phyloP scores from a whole-genome alignment of 2,329 filamentous ascomycete species.

The Apiospora aurea region DNA sequence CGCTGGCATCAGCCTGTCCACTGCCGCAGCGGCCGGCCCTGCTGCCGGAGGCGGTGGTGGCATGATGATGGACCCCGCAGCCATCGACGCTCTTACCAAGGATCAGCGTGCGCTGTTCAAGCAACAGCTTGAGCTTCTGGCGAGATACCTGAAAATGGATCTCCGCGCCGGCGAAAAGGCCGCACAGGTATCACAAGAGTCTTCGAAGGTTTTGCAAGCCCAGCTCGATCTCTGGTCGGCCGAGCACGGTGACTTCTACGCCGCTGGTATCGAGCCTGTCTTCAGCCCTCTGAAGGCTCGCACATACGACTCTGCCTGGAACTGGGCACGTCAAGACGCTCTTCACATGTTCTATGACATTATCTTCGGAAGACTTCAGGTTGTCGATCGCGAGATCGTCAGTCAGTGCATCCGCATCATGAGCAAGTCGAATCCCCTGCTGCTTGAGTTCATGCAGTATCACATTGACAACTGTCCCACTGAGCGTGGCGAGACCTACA shows the following conservation, averaged over 20 bases:
- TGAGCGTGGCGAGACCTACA: slow-evolving; percentile 95
- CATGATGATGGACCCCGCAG: slow-evolving; percentile 99
- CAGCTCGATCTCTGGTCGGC: slow-evolving; percentile 94
- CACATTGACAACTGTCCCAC: slow-evolving; percentile 99
- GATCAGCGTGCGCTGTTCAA: slow-evolving; percentile 97
- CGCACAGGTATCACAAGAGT: slow-evolving; percentile 82
- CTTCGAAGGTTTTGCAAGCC: slow-evolving; percentile 85
- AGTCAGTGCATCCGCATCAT: slow-evolving; percentile 99
- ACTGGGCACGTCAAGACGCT: slow-evolving; percentile 97
- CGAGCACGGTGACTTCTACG: slow-evolving; percentile 97
- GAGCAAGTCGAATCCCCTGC: slow-evolving; percentile 95
- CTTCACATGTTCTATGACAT: slow-evolving; percentile 99
- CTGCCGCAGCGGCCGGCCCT: slow-evolving; percentile 75
- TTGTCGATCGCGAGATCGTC: slow-evolving; percentile 95
- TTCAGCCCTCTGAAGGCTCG: slow-evolving; percentile 95
- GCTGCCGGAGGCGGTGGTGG: slow-evolving; percentile 75
- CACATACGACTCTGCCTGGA: slow-evolving; percentile 98
- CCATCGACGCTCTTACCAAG: slow-evolving; percentile 95
- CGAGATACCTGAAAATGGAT: slow-evolving; percentile 96
- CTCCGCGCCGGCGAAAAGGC: slow-evolving; percentile 96
- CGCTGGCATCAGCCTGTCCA: slow-evolving; percentile 83
- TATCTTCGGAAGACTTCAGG: slow-evolving; percentile 93
- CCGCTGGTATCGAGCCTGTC: slow-evolving; percentile 89
- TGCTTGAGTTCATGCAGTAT: slow-evolving; percentile 99
- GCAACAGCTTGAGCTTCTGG: slow-evolving; percentile 94